Evolutionary conservation across 768 basidiomycete genomes (phyloP).

Genomic region (Psilocybe cyanescens): DNA sequence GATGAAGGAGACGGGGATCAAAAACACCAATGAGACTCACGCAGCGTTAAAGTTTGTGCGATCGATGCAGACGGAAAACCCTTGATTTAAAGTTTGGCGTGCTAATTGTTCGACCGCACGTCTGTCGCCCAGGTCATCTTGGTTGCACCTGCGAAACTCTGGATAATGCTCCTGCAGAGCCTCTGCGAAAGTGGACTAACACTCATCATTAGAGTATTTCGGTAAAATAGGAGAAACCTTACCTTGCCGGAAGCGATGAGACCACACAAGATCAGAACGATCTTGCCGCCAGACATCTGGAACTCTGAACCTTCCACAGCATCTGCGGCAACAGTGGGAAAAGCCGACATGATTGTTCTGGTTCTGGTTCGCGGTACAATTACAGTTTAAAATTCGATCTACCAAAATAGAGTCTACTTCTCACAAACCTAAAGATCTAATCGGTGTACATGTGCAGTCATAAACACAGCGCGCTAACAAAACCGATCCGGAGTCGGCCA

Average conservation of each 20-base stretch:
- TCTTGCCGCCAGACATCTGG: conserved; percentile 38
- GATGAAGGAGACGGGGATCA: conserved; percentile 1
- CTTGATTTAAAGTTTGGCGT: conserved; percentile 50
- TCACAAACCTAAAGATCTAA: conserved; percentile 20
- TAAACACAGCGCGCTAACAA: neutral
- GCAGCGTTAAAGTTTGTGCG: conserved; percentile 73
- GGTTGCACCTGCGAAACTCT: conserved; percentile 71
- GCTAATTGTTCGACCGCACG: conserved; percentile 66
- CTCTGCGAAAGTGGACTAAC: conserved; percentile 69
- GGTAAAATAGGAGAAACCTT: conserved; percentile 16
- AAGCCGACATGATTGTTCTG: conserved; percentile 21
- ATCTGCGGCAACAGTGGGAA: conserved; percentile 13
- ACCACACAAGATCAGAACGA: conserved; percentile 75
- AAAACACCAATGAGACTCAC: conserved; percentile 42
- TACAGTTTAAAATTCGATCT: conserved; percentile 11
- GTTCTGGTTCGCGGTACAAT: conserved; percentile 13
- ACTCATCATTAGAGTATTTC: conserved; percentile 9
- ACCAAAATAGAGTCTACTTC: conserved; percentile 11
- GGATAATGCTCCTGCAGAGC: conserved; percentile 67
- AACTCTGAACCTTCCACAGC: conserved; percentile 23
- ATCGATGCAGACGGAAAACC: conserved; percentile 80
- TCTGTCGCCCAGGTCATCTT: conserved; percentile 78
- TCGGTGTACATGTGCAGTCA: conserved; percentile 8
- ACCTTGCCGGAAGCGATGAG: conserved; percentile 80
- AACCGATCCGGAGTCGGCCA: neutral